Evolutionary conservation across 2,329 filamentous ascomycete genomes (phyloP).

Genomic region (Neonectria sp.): DNA sequence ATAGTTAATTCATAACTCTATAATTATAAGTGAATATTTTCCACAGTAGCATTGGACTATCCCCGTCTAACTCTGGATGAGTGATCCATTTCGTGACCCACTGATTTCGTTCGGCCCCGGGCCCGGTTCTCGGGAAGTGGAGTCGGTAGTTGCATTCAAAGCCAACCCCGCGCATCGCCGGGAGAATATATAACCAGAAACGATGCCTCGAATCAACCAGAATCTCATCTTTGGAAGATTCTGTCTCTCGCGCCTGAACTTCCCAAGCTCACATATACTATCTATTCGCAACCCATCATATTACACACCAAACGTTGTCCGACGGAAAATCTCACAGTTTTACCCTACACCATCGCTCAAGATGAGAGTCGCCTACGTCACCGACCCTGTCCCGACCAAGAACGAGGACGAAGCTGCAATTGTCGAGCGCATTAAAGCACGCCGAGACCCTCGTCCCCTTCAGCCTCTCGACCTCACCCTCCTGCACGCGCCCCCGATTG

Average conservation of each 20-base stretch:
- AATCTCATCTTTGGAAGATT: slow-evolving; percentile 6
- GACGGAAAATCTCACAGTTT: neutral
- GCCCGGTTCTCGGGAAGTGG: slow-evolving; percentile 48
- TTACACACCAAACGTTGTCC: neutral
- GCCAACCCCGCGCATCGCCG: slow-evolving; percentile 45
- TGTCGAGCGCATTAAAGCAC: slow-evolving; percentile 74
- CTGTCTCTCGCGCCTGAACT: neutral
- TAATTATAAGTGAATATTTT: neutral
- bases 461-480: slow-evolving; percentile 83
- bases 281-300: neutral
- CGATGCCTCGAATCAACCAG: slow-evolving; percentile 26
- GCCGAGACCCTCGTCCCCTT: slow-evolving; percentile 78
- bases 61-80: neutral
- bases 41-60: neutral
- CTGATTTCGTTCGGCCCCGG: slow-evolving; percentile 34
- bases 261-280: neutral
- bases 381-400: slow-evolving; percentile 64
- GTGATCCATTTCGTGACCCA: slow-evolving; percentile 28
- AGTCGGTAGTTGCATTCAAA: slow-evolving; percentile 44
- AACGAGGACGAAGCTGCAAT: slow-evolving; percentile 68
- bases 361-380: slow-evolving; percentile 79
- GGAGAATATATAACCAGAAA: slow-evolving; percentile 49
- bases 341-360: slow-evolving; percentile 38
- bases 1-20: neutral
- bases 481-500: slow-evolving; percentile 80